Conservation (phyloP, 1,284 basidiomycete genomes). For the Trichosporon inkin region DNA sequence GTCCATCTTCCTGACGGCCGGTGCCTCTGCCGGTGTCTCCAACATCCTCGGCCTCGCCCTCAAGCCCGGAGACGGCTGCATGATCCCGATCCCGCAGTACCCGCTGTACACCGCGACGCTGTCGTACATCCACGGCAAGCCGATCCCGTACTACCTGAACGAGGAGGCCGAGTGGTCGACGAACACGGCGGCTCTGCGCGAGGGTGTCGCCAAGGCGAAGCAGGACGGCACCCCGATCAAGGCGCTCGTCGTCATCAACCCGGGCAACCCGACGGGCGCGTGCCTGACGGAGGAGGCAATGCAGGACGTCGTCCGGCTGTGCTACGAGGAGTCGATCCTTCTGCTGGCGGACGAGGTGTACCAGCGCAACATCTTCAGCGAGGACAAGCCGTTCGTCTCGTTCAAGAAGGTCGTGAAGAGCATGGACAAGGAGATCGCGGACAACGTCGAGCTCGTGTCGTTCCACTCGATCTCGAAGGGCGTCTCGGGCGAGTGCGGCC, state of each 20-base stretch:
- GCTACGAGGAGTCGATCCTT: conserved; percentile 77
- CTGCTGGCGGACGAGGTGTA: conserved; percentile 94
- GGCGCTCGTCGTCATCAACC: conserved; percentile 91
- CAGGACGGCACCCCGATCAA: conserved; percentile 64
- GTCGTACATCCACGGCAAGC: conserved; percentile 73
- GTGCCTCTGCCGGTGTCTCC: conserved; percentile 87
- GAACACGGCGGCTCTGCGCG: conserved; percentile 65
- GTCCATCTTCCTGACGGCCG: conserved; percentile 88
- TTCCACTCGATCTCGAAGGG: conserved; percentile 97
- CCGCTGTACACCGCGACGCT: conserved; percentile 94
- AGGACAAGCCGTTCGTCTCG: conserved; percentile 71
- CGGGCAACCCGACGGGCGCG: conserved; percentile 89
- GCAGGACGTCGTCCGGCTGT: conserved; percentile 68
- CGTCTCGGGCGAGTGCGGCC: conserved; percentile 86
- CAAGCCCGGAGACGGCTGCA: conserved; percentile 45
- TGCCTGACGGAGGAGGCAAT: conserved; percentile 69
- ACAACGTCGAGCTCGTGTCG: conserved; percentile 69
- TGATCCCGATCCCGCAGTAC: conserved; percentile 96
- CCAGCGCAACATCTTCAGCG: conserved; percentile 77
- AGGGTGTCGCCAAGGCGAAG: conserved; percentile 64
- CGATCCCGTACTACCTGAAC: conserved; percentile 84
- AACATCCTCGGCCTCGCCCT: conserved; percentile 61
- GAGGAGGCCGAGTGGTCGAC: conserved; percentile 81
- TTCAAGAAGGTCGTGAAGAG: conserved; percentile 81
- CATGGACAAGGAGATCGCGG: conserved; percentile 54